Percentiles rank a stretch among this genome's conserved stretches.
phyloP scores from a whole-genome alignment of 2,329 filamentous ascomycete genomes.

The Neonectria hederae region DNA sequence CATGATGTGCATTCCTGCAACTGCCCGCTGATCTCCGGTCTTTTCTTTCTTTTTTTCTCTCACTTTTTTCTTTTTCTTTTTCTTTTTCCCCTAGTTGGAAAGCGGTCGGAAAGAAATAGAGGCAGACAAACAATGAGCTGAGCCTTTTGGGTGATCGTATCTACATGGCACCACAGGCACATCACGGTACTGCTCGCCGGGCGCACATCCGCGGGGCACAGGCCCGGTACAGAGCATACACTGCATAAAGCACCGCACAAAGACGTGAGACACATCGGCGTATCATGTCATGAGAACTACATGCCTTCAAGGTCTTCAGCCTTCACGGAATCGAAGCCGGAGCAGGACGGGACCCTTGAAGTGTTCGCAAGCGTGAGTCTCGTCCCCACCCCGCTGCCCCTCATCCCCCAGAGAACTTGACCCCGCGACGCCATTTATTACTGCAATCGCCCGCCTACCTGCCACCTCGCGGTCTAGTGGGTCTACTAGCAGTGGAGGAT shows the following conservation, averaged over 20 bases:
- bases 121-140: background rate
- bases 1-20: background rate
- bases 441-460: background rate
- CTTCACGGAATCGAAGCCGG: background rate
- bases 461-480: background rate
- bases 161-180: background rate
- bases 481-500: background rate
- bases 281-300: background rate
- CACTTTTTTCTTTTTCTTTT: background rate
- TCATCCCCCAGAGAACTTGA: constrained; percentile 6
- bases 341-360: background rate
- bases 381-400: background rate
- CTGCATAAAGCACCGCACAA: background rate
- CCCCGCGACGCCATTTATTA: background rate
- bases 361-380: background rate
- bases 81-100: background rate
- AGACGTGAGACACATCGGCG: background rate
- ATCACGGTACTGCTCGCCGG: background rate
- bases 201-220: background rate
- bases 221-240: background rate
- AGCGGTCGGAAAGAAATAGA: background rate
- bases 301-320: background rate
- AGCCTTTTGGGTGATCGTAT: background rate
- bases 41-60: background rate
- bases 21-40: background rate